These are phyloP conservation scores for Calonectria hongkongensis DNA, from an alignment of 2,329 filamentous ascomycete species.

Conservation along the genomic window DNA sequence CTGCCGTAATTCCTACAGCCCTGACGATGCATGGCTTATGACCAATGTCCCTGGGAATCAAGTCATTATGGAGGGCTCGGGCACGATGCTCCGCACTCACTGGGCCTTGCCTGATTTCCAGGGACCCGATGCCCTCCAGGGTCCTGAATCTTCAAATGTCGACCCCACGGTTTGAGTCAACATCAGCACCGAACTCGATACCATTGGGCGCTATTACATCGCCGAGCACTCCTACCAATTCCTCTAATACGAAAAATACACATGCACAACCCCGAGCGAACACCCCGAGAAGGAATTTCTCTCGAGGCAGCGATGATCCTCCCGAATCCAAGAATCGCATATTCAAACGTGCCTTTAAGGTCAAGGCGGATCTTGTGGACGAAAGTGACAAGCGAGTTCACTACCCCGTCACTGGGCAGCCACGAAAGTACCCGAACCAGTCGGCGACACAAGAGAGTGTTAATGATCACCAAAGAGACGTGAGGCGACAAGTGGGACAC, in stretches of 20 bases:
- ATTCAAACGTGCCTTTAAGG: constrained; percentile 56
- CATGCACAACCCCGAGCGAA: constrained; percentile 28
- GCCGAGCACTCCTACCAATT: neutral
- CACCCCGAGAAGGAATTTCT: neutral
- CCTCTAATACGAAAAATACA: neutral
- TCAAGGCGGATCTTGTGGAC: constrained; percentile 45
- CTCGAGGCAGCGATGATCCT: constrained; percentile 41
- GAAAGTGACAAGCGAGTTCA: constrained; percentile 48
- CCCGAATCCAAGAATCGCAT: constrained; percentile 52
- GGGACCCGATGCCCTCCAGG: constrained; percentile 46
- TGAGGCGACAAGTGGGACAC: constrained; percentile 61
- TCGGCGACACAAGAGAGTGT: constrained; percentile 51
- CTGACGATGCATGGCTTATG: constrained; percentile 63
- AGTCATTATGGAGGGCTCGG: constrained; percentile 65
- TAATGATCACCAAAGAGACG: constrained; percentile 47
- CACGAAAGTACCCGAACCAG: constrained; percentile 55
- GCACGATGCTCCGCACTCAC: constrained; percentile 57
- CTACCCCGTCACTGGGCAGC: constrained; percentile 55
- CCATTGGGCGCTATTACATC: constrained; percentile 33
- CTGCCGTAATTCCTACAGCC: constrained; percentile 29
- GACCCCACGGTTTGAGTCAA: constrained; percentile 48
- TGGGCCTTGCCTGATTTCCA: constrained; percentile 49
- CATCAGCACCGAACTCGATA: constrained; percentile 32
- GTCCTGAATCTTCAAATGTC: constrained; percentile 39
- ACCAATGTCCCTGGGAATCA: constrained; percentile 69